Base-by-base conservation (phyloP, 176 grass and related monocot species). In the Themeda triandra region DNA sequence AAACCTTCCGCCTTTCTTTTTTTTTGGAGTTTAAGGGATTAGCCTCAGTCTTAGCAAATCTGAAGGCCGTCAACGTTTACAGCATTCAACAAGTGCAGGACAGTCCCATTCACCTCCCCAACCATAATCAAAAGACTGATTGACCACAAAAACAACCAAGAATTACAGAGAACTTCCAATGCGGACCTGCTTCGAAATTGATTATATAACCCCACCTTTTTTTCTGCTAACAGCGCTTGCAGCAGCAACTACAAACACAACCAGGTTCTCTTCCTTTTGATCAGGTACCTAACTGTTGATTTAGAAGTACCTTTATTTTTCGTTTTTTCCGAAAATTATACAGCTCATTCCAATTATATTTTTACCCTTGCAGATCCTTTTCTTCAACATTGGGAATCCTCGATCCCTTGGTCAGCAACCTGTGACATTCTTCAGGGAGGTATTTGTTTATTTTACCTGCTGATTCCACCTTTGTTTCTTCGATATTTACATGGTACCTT, bases 361-460 rank as follows among this genome's bases (percentile, higher is more conserved):
- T 83, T 78, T 63, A 28, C 15, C 54, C 29, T 75, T 78, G 42
- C 80, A 95, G 95, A 95, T 95, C 86, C 88, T 98, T n/a, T 98
- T 87, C 64, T 98, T 92, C 76, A 98, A 98, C 74, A 95, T 98
- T 75, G 95, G 92, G n/a, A 98, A 98, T 88, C 95, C 92, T 82
- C 95, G 95, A 80, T 98, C 95, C 66, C 95, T 98, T 88, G 95
- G 95, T 85, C 95, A 98, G 81, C 85, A 92, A 19, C 95, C 95
- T 19, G 76, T 98, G 49, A 95, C 95, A 73, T 95, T 95, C 83
- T 98, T 98, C 91, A 88, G 92, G 72, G n/a, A n/a, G n/a, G n/a
- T n/a, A n/a, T n/a, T n/a, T n/a, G n/a, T n/a, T n/a, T n/a, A n/a
- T n/a, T n/a, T n/a, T n/a, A n/a, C n/a, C n/a, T n/a, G n/a, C n/a